Base-by-base conservation (phyloP, 169 alveolate genomes). In the Plasmodium vivax region DNA sequence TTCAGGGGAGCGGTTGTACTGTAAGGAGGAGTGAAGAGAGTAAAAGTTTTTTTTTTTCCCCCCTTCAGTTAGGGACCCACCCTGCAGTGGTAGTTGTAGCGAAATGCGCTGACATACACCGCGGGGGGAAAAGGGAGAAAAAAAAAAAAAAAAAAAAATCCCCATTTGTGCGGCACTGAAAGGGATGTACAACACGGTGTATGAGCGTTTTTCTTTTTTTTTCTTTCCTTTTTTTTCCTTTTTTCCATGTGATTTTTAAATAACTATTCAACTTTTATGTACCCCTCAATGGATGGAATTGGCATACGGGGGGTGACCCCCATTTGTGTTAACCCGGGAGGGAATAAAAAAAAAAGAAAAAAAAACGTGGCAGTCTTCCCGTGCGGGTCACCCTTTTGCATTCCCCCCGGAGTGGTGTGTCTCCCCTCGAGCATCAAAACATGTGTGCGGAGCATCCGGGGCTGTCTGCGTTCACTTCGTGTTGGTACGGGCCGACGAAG, bases 401-500 rank as follows among this genome's bases (percentile, higher is more conserved):
- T 51, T 51, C 16, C 62, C 3, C 62, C 62, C 27, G 58, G 19
- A 47, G 19, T 51, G 62, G 0, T 27, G 3, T 74, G 10, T 62
- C 30, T 62, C 3, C 7, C 19, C 3, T 27, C 77, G 41, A 6
- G 5, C 27, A 14, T 85, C 27, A 85, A 23, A 85, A 85, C 2
- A 85, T 85, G 72, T 83, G 58, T 1, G 85, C 75, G 51, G 82
- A 19, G 19, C 68, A 85, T 74, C 83, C 93, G 43, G 72, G 75
- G 30, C 81, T 77, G 51, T 85, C 93, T 77, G 85, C 27, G 81
- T 85, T 85, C 12, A 77, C 80, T 8, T 74, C 58, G 36, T 85
- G 68, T 68, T 85, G 93, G 62, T 75, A 83, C 38, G 93, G 93
- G 3, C 85, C 93, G 14, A 85, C 93, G 38, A 51, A 85, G 62